Conservation (phyloP, 75 land plant species). For the Selaginella tamariscina region DNA sequence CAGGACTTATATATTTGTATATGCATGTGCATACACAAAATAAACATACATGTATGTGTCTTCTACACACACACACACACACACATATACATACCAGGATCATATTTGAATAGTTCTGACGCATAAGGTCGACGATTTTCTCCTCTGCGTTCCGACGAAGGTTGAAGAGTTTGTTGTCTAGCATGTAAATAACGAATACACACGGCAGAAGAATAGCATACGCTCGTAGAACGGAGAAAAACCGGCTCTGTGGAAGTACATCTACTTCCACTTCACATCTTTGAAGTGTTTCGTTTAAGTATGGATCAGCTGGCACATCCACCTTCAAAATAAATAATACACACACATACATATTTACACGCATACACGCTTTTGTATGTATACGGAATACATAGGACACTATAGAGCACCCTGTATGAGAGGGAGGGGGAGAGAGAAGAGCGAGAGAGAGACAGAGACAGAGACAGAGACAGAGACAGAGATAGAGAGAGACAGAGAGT, state of each 20-base stretch:
- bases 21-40: too few relatives aligned
- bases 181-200: conserved; percentile 34
- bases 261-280: conserved; percentile 74
- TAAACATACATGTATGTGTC: too few relatives aligned
- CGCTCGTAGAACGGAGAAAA: conserved; percentile 49
- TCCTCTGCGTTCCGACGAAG: conserved; percentile 20
- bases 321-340: conserved; percentile 37
- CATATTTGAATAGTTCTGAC: conserved; percentile 24
- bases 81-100: conserved; percentile 20
- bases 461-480: not conserved
- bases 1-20: too few relatives aligned
- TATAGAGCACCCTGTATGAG: too few relatives aligned
- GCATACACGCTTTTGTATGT: too few relatives aligned
- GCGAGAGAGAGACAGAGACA: too few relatives aligned
- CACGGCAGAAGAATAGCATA: conserved; percentile 61
- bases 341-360: not conserved
- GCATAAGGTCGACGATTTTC: conserved; percentile 30
- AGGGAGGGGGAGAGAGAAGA: too few relatives aligned
- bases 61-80: too few relatives aligned
- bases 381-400: too few relatives aligned
- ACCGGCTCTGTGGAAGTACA: conserved; percentile 40
- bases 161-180: conserved; percentile 14
- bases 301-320: conserved; percentile 91
- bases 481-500: conserved; percentile 18
- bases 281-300: conserved; percentile 56